Evolutionary conservation across 116 monocot genomes (phyloP).

Genomic region (Papilionanthe hybrid): DNA sequence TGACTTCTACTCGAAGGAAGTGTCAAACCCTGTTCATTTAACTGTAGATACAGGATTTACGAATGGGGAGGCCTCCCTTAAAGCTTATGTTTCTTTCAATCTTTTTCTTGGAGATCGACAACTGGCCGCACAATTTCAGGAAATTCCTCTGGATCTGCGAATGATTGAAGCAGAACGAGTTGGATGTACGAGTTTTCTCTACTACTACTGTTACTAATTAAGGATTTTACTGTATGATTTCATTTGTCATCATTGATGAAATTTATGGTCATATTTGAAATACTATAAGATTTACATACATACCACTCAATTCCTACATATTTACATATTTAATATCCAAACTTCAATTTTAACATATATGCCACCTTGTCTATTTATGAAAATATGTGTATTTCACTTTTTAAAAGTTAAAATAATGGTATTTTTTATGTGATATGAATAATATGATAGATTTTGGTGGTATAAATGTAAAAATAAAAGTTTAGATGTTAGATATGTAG

Average conservation of each 20-base stretch:
- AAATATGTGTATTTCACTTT: no score
- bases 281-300: no score
- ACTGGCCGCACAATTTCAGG: slow-evolving; percentile 86
- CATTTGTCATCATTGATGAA: neutral
- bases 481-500: no score
- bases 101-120: slow-evolving; percentile 81
- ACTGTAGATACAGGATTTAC: slow-evolving; percentile 88
- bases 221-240: neutral
- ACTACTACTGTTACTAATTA: neutral
- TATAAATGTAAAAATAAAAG: no score
- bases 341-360: no score
- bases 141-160: slow-evolving; percentile 80
- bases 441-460: no score
- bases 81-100: slow-evolving; percentile 80
- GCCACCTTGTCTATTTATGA: no score
- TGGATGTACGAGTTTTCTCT: slow-evolving; percentile 54
- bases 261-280: neutral
- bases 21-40: slow-evolving; percentile 78
- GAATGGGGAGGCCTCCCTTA: slow-evolving; percentile 82
- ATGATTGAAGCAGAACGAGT: slow-evolving; percentile 88
- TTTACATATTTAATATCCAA: no score
- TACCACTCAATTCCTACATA: no score
- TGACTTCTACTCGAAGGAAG: slow-evolving; percentile 86
- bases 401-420: no score
- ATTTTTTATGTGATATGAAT: no score